Conservation (phyloP, 139 green algal species). For the Pleodorina starrii region DNA sequence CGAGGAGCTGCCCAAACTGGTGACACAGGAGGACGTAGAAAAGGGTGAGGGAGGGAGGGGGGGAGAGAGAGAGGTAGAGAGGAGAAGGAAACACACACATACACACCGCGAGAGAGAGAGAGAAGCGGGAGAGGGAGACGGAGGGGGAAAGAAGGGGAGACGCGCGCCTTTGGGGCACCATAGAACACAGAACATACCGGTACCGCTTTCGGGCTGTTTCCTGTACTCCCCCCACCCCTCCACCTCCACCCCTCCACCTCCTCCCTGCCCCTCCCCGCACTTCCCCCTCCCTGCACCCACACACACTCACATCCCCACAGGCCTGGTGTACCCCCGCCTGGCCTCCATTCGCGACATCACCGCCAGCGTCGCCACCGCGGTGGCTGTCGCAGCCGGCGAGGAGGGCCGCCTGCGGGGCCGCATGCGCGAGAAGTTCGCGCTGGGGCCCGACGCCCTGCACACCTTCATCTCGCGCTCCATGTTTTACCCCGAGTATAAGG, state of each 20-base stretch:
- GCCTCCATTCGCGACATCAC: conserved; percentile 76
- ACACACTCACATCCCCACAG: too few relatives aligned
- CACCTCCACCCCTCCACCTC: too few relatives aligned
- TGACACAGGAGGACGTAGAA: conserved; percentile 72
- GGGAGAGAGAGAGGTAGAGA: too few relatives aligned
- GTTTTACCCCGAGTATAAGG: conserved; percentile 65
- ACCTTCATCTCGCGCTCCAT: conserved; percentile 51
- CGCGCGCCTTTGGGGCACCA: too few relatives aligned
- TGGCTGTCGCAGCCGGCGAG: conserved; percentile 72
- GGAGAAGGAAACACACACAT: too few relatives aligned
- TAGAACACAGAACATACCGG: too few relatives aligned
- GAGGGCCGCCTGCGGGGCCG: conserved; percentile 59
- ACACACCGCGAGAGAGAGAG: too few relatives aligned
- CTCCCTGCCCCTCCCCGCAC: too few relatives aligned
- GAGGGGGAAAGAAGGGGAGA: too few relatives aligned
- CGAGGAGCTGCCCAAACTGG: conserved; percentile 77
- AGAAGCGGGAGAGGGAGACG: too few relatives aligned
- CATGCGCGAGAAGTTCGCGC: conserved; percentile 20
- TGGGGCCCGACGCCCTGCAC: conserved; percentile 38
- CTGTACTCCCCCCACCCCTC: not conserved
- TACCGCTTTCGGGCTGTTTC: too few relatives aligned
- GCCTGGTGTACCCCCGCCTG: conserved; percentile 66
- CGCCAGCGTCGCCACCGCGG: conserved; percentile 66
- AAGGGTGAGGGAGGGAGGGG: conserved; percentile 39
- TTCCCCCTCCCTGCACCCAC: too few relatives aligned